Evolutionary conservation across 2,329 filamentous ascomycete species (phyloP).

Genomic region (Pestalotiopsis sp.): DNA sequence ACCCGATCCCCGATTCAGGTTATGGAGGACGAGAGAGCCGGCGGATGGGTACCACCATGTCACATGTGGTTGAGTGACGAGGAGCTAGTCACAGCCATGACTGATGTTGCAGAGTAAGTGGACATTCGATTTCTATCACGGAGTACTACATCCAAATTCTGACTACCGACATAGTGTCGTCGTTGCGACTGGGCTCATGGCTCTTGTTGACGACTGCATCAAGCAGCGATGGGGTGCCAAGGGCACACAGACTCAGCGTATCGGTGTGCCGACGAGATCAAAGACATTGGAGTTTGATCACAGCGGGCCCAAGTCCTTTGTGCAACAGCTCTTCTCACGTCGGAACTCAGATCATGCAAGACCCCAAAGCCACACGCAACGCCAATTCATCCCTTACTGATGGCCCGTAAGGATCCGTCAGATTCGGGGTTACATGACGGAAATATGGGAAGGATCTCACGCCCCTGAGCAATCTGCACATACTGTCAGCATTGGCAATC

Average conservation of each 20-base stretch:
- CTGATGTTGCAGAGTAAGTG: conserved; percentile 84
- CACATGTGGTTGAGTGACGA: conserved; percentile 88
- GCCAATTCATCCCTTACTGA: conserved; percentile 39
- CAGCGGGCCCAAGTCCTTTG: conserved; percentile 33
- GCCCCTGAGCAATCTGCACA: not conserved
- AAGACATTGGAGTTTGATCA: conserved; percentile 32
- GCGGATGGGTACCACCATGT: conserved; percentile 88
- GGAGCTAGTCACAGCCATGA: conserved; percentile 66
- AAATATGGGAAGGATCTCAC: conserved; percentile 13
- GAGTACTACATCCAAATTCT: not conserved
- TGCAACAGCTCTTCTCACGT: conserved; percentile 44
- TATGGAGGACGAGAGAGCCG: conserved; percentile 72
- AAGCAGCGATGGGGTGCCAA: conserved; percentile 70
- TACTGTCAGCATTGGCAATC: conserved; percentile 1
- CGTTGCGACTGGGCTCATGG: conserved; percentile 84
- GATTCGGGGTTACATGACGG: conserved; percentile 19
- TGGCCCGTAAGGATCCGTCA: not conserved
- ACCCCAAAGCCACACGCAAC: conserved; percentile 37
- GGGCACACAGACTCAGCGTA: conserved; percentile 38
- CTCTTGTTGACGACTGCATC: conserved; percentile 90
- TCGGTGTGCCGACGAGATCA: conserved; percentile 38
- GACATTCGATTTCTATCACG: not conserved
- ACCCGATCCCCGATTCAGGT: conserved; percentile 72
- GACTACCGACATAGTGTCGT: conserved; percentile 65
- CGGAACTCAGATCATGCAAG: conserved; percentile 42